Percentiles rank a stretch among this genome's conserved stretches.
Conservation (phyloP, 208 protist species). For the Leishmania tropica region DNA sequence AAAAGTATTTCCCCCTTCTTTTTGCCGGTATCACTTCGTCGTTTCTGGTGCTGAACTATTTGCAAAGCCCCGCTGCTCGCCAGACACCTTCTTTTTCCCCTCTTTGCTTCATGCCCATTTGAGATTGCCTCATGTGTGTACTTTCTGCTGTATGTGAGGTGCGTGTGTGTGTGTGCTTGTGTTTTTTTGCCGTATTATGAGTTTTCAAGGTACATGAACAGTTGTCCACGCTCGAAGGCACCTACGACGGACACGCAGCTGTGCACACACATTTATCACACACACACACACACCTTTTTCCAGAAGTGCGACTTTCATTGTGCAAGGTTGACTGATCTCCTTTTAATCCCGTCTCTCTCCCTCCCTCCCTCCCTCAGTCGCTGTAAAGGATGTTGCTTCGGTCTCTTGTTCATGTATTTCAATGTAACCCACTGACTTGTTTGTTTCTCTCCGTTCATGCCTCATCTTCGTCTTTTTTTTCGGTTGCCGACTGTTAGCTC, state of each 20-base stretch:
- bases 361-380: background rate
- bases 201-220: background rate
- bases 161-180: background rate
- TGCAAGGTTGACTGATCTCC: slow-evolving; percentile 6
- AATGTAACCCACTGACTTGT: background rate
- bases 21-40: background rate
- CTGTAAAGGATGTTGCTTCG: slow-evolving; percentile 7
- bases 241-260: background rate
- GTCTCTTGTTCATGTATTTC: slow-evolving; percentile 9
- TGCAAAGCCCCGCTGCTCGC: background rate
- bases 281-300: background rate
- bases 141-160: background rate
- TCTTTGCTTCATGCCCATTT: background rate
- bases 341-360: background rate
- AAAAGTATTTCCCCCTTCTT: background rate
- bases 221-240: background rate
- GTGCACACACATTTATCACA: background rate
- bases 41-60: background rate
- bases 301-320: background rate
- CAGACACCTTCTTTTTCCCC: background rate
- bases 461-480: background rate
- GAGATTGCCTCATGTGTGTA: background rate
- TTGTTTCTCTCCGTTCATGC: background rate
- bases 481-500: background rate
- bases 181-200: background rate